A percentile compares a stretch with the other conserved stretches of the same genome.
Conservation (phyloP, 148 eudicot species). For the Persicaria tinctoria region DNA sequence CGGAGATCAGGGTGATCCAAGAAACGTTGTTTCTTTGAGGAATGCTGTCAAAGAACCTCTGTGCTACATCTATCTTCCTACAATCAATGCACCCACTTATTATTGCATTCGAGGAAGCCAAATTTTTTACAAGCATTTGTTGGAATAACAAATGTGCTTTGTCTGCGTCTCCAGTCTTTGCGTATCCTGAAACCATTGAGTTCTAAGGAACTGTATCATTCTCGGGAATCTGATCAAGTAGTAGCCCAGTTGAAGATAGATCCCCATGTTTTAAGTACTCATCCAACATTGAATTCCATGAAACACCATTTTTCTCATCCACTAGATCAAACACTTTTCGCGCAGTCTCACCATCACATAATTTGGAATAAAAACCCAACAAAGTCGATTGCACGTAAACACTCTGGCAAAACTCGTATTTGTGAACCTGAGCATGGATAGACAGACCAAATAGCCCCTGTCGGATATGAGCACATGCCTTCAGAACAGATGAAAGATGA, state of each 20-base stretch:
- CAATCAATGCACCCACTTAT: slow-evolving; percentile 56
- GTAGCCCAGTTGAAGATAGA: slow-evolving; percentile 32
- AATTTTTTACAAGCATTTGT: slow-evolving; percentile 54
- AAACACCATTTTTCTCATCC: slow-evolving; percentile 49
- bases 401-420: slow-evolving; percentile 37
- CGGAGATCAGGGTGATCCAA: slow-evolving; percentile 63
- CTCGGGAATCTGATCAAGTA: slow-evolving; percentile 52
- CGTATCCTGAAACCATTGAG: slow-evolving; percentile 67
- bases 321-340: slow-evolving; percentile 60
- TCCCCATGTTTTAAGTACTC: slow-evolving; percentile 56
- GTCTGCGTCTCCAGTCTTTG: slow-evolving; percentile 52
- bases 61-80: slow-evolving; percentile 52
- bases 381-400: slow-evolving; percentile 76
- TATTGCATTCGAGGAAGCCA: slow-evolving; percentile 80
- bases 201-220: slow-evolving; percentile 79
- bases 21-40: slow-evolving; percentile 57
- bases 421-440: slow-evolving; percentile 63
- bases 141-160: slow-evolving; percentile 46
- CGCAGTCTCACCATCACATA: slow-evolving; percentile 47
- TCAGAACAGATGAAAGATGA: slow-evolving; percentile 51
- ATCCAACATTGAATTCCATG: slow-evolving; percentile 71
- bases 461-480: slow-evolving; percentile 53
- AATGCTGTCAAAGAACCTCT: slow-evolving; percentile 51
- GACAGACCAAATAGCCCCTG: slow-evolving; percentile 39
- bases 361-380: slow-evolving; percentile 61